phyloP scores from a whole-genome alignment of 2,329 filamentous ascomycete genomes.

The Diaporthe vaccinii region DNA sequence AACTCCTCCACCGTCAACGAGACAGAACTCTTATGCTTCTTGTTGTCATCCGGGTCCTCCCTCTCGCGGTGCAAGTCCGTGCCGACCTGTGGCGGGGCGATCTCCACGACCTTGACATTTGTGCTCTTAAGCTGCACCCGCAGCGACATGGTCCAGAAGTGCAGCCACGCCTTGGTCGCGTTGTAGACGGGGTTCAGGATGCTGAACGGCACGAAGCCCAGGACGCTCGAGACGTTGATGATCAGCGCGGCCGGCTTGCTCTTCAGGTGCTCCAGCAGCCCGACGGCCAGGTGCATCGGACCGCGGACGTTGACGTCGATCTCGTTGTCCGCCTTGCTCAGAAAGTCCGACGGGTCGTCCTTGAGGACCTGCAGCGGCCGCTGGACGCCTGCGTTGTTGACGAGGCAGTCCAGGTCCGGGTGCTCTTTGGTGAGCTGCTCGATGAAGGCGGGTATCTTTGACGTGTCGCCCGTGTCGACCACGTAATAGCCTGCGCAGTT shows the following conservation, averaged over 20 bases:
- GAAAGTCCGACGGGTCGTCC: slow-evolving; percentile 56
- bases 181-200: slow-evolving; percentile 72
- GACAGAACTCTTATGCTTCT: slow-evolving; percentile 65
- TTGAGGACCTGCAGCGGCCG: slow-evolving; percentile 61
- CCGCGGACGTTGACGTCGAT: slow-evolving; percentile 71
- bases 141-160: slow-evolving; percentile 69
- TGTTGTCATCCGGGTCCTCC: slow-evolving; percentile 69
- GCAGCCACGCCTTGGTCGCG: slow-evolving; percentile 70
- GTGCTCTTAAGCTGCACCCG: slow-evolving; percentile 62
- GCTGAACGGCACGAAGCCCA: slow-evolving; percentile 66
- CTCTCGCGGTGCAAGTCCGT: slow-evolving; percentile 70
- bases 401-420: slow-evolving; percentile 68
- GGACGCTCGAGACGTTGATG: slow-evolving; percentile 67
- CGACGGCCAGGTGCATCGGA: slow-evolving; percentile 67
- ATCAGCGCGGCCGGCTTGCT: slow-evolving; percentile 57
- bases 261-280: slow-evolving; percentile 64
- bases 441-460: slow-evolving; percentile 59
- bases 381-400: slow-evolving; percentile 73
- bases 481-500: slow-evolving; percentile 64
- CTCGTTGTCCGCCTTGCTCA: slow-evolving; percentile 67
- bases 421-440: slow-evolving; percentile 61
- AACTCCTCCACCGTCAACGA: slow-evolving; percentile 67
- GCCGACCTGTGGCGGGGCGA: slow-evolving; percentile 67
- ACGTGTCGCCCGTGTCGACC: slow-evolving; percentile 62
- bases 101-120: slow-evolving; percentile 65